Percentiles rank a stretch among this genome's conserved stretches.
These are phyloP conservation scores for Dipodascus geniculatus DNA, from an alignment of 805 yeast genomes.

Conservation along the genomic window DNA sequence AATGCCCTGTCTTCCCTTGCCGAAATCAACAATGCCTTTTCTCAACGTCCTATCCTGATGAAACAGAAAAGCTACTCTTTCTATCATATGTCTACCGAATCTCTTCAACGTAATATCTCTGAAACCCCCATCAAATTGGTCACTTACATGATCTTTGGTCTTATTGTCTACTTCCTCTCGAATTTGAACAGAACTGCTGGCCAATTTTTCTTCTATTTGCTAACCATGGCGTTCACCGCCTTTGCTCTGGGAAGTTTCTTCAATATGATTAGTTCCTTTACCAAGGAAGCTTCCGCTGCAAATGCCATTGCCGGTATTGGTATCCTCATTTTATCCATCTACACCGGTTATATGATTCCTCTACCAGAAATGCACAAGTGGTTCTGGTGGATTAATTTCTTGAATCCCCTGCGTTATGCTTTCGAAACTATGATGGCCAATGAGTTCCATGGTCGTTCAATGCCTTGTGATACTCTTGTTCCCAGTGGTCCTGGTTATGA, in stretches of 20 bases:
- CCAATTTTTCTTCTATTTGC: constrained; percentile 39
- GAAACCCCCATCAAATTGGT: constrained; percentile 51
- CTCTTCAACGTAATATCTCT: constrained; percentile 47
- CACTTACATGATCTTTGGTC: constrained; percentile 33
- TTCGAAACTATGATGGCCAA: constrained; percentile 54
- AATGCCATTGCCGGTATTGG: constrained; percentile 50
- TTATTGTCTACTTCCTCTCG: constrained; percentile 48
- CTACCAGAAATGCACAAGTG: constrained; percentile 52
- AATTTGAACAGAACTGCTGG: constrained; percentile 39
- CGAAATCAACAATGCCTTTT: constrained; percentile 39
- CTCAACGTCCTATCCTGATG: constrained; percentile 46
- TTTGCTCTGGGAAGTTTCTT: constrained; percentile 41
- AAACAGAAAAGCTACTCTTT: constrained; percentile 65
- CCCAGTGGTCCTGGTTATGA: constrained; percentile 51
- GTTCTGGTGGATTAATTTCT: constrained; percentile 55
- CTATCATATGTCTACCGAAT: constrained; percentile 66
- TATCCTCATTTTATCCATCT: constrained; percentile 39
- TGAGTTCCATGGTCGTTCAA: constrained; percentile 48
- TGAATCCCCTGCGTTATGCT: constrained; percentile 45
- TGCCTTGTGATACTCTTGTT: constrained; percentile 42
- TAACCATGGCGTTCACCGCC: constrained; percentile 35
- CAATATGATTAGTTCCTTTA: constrained; percentile 39
- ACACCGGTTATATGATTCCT: constrained; percentile 56
- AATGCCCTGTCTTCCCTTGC: constrained; percentile 51
- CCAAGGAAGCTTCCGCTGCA: constrained; percentile 41